phyloP scores from a whole-genome alignment of 176 grass and related monocot species.

The Oryza longistaminata region DNA sequence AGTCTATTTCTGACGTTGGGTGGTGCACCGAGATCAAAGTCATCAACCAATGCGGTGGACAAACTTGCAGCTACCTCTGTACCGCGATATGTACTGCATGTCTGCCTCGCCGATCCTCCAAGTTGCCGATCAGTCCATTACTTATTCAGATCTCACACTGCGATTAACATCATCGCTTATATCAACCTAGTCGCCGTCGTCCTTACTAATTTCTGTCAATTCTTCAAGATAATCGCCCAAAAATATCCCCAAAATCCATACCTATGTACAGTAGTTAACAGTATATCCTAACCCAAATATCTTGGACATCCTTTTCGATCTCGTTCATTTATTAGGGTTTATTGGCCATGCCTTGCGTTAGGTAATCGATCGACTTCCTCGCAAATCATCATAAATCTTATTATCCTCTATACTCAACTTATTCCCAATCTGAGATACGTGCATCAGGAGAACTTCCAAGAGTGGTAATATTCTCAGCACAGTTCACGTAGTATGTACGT shows the following conservation, averaged over 20 bases:
- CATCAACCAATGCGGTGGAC: not conserved
- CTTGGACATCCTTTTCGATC: not conserved
- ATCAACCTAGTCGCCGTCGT: not conserved
- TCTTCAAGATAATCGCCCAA: too few species aligned
- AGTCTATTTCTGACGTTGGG: not conserved
- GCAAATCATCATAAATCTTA: not conserved
- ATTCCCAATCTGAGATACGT: not conserved
- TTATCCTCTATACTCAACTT: not conserved
- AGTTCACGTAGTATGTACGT: not conserved
- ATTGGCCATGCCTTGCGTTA: not conserved
- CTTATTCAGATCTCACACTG: not conserved
- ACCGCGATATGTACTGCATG: not conserved
- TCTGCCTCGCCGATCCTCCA: not conserved
- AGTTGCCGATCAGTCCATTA: not conserved
- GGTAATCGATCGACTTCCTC: not conserved
- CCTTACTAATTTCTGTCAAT: not conserved
- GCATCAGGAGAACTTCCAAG: not conserved
- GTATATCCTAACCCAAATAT: not conserved
- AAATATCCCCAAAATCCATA: not conserved
- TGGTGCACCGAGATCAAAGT: not conserved
- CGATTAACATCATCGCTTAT: not conserved
- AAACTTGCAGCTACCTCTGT: not conserved
- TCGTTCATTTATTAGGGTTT: not conserved
- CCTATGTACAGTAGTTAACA: not conserved
- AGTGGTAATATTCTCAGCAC: not conserved